Conservation (phyloP, 768 basidiomycete species). For the Lactifluus echinatus region DNA sequence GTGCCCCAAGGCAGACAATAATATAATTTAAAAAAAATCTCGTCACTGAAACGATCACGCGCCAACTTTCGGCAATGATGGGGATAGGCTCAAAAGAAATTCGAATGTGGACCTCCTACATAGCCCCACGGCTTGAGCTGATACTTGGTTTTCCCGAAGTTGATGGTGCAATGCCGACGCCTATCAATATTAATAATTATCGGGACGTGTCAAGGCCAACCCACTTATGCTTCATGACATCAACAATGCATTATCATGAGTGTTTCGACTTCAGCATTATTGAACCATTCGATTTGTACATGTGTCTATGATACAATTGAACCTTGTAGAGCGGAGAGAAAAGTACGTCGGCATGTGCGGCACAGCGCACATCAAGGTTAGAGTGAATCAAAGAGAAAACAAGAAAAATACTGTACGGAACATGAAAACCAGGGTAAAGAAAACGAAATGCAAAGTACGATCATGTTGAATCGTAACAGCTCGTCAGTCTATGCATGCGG, state of each 20-base stretch:
- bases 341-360: not conserved
- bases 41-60: not conserved
- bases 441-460: not conserved
- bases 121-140: too few relatives aligned
- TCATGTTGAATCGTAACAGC: not conserved
- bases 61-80: not conserved
- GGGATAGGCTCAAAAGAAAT: too few relatives aligned
- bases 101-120: not conserved
- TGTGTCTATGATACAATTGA: slow-evolving; percentile 12
- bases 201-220: too few relatives aligned
- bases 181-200: not conserved
- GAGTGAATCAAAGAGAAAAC: not conserved
- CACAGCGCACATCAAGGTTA: not conserved
- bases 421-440: not conserved
- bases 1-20: too few relatives aligned
- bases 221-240: not conserved
- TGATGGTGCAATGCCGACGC: not conserved
- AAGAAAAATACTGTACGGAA: not conserved
- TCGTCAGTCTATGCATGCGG: not conserved
- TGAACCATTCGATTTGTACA: slow-evolving; percentile 1
- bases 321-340: not conserved
- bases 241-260: not conserved
- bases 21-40: too few relatives aligned
- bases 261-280: not conserved
- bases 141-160: too few relatives aligned